A percentile compares a stretch with the other conserved stretches of the same genome.
Evolutionary conservation across 768 basidiomycete genomes (phyloP).

Genomic region (Lactarius indigo): DNA sequence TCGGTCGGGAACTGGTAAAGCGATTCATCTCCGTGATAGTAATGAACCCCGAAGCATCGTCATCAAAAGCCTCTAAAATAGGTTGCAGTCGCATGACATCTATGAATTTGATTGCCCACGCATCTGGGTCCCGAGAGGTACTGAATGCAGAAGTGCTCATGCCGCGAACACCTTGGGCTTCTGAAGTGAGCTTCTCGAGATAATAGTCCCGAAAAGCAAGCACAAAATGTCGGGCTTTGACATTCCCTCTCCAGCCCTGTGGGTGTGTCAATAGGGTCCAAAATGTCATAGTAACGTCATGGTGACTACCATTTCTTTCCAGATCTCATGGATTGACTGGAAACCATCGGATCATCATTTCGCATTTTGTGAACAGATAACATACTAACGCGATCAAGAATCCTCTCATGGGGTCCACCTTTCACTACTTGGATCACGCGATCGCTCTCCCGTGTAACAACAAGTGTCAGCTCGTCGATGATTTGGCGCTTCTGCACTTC

Average conservation of each 20-base stretch:
- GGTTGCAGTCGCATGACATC: conserved; percentile 26
- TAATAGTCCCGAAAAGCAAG: conserved; percentile 34
- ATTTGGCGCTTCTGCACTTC: conserved; percentile 23
- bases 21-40: conserved; percentile 34
- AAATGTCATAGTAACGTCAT: background rate
- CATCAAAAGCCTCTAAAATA: conserved; percentile 35
- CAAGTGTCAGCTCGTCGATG: conserved; percentile 18
- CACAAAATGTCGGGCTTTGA: conserved; percentile 24
- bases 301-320: conserved; percentile 26
- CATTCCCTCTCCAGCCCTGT: conserved; percentile 25
- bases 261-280: background rate
- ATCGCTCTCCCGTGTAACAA: conserved; percentile 25
- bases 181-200: conserved; percentile 24
- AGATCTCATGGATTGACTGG: conserved; percentile 10
- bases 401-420: conserved; percentile 29
- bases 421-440: conserved; percentile 23
- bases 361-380: no score
- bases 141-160: background rate
- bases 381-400: conserved; percentile 18
- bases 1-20: conserved; percentile 31
- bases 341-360: background rate
- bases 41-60: conserved; percentile 35
- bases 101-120: conserved; percentile 31
- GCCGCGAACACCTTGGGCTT: background rate
- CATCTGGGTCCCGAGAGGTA: conserved; percentile 17